Base-by-base conservation (phyloP, 2,329 filamentous ascomycete genomes). In the Nemania sp. region DNA sequence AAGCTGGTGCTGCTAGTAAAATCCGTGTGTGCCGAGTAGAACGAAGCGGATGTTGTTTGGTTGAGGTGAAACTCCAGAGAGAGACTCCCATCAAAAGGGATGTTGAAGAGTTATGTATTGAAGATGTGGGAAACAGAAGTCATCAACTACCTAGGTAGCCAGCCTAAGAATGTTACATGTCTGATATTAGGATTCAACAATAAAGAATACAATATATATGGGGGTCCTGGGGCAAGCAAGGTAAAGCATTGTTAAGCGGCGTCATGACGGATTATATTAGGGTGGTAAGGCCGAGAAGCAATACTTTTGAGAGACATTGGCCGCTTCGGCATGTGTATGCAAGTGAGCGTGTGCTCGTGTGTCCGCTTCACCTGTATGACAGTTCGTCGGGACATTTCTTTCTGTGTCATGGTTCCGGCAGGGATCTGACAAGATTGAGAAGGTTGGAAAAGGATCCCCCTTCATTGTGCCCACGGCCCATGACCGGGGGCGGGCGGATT, bases 381-480 rank as follows among this genome's bases (percentile, higher is more conserved):
- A 67, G 69, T 68, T 70, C 67, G 67, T 67, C 67, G 68, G 67
- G 69, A 64, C 68, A 66, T 67, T 68, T 63, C 69, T 67, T 68
- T 70, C 72, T 74, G 72, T 72, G 72, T 74, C 72, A 74, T 74
- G 72, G 72, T 70, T 69, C 69, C 68, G 70, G 68, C 71, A 73
- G 72, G 72, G 72, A 72, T 74, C 67, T 67, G 64, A 65, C 66
- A 57, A 66, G 71, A 65, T 65, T 64, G 45, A 47, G 59, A 35
- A 61, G 65, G 67, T 65, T 65, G 65, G 64, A 72, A 68, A 69
- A 67, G 65, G 67, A 70, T 69, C 65, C 65, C 71, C 47, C 48
- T 62, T 71, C 70, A 69, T 70, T 71, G 68, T 72, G 67, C 65
- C 60, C 63, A 69, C 66, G 65, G 66, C 63, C 62, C 63, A 69